These are phyloP conservation scores for Acer yangbiense DNA, from an alignment of 345 rosid genomes.

Conservation along the genomic window DNA sequence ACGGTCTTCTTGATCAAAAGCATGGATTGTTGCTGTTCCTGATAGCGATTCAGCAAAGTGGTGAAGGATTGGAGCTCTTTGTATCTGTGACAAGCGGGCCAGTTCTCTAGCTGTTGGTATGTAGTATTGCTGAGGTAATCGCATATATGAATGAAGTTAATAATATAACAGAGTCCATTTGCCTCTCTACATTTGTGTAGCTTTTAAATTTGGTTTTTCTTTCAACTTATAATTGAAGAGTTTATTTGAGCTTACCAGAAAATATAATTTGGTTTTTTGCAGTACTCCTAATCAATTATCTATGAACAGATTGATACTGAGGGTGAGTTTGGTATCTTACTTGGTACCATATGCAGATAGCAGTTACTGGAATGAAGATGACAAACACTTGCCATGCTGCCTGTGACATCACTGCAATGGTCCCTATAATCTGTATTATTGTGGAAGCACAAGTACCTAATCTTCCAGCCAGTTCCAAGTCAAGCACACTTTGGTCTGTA, in stretches of 20 bases:
- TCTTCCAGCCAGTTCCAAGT: constrained; percentile 76
- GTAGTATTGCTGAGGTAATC: constrained; percentile 69
- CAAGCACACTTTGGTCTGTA: constrained; percentile 86
- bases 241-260: too few relatives aligned
- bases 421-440: constrained; percentile 74
- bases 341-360: constrained; percentile 91
- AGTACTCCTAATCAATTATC: not conserved
- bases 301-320: too few relatives aligned
- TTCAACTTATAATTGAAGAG: too few relatives aligned
- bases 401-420: constrained; percentile 88
- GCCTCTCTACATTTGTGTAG: not conserved
- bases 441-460: constrained; percentile 94
- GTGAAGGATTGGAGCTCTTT: constrained; percentile 89
- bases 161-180: not conserved
- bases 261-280: too few relatives aligned
- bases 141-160: constrained; percentile 6
- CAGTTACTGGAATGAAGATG: constrained; percentile 96
- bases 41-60: constrained; percentile 93
- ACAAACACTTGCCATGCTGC: constrained; percentile 97
- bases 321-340: constrained; percentile 45
- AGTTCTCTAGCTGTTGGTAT: constrained; percentile 93
- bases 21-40: constrained; percentile 87
- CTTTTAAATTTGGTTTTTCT: not conserved
- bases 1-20: constrained; percentile 74
- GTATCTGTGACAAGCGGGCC: constrained; percentile 81